Percentiles rank a stretch among this genome's conserved stretches.
Evolutionary conservation across 1,139 yeast species (phyloP).

Genomic region (Blastobotrys proliferans): DNA sequence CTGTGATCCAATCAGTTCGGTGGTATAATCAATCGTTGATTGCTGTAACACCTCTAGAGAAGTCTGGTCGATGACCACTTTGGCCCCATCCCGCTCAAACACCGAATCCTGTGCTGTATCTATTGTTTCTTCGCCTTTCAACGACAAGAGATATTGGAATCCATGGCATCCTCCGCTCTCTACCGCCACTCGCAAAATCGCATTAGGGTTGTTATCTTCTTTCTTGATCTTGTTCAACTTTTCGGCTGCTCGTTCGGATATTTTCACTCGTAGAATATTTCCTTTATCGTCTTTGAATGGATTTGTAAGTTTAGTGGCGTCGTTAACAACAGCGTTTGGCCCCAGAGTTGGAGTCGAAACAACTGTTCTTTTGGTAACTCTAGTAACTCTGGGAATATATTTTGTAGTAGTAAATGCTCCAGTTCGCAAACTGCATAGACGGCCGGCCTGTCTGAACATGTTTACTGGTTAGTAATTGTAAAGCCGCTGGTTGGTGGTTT

Average conservation of each 20-base stretch:
- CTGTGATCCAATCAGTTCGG: constrained; percentile 91
- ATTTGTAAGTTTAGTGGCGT: constrained; percentile 29
- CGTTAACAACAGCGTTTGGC: constrained; percentile 17
- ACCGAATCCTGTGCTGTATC: constrained; percentile 44
- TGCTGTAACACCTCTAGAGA: constrained; percentile 81
- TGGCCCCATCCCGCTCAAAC: constrained; percentile 66
- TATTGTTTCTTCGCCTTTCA: constrained; percentile 47
- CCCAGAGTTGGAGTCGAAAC: constrained; percentile 21
- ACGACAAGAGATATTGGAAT: constrained; percentile 76
- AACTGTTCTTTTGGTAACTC: constrained; percentile 6
- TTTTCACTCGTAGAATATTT: constrained; percentile 34
- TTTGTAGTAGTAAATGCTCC: no score
- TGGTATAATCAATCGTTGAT: constrained; percentile 82
- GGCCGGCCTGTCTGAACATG: no score
- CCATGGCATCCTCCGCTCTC: constrained; percentile 99
- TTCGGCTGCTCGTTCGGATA: constrained; percentile 45
- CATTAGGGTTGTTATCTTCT: constrained; percentile 54
- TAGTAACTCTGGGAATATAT: no score
- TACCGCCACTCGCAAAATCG: constrained; percentile 73
- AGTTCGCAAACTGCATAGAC: no score
- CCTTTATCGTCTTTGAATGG: constrained; percentile 34
- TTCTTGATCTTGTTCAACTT: constrained; percentile 55
- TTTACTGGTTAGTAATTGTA: no score
- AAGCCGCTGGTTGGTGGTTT: no score
- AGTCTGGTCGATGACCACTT: constrained; percentile 71